These are phyloP conservation scores for Zea luxurians DNA, from an alignment of 176 grass and related monocot genomes.

Conservation along the genomic window DNA sequence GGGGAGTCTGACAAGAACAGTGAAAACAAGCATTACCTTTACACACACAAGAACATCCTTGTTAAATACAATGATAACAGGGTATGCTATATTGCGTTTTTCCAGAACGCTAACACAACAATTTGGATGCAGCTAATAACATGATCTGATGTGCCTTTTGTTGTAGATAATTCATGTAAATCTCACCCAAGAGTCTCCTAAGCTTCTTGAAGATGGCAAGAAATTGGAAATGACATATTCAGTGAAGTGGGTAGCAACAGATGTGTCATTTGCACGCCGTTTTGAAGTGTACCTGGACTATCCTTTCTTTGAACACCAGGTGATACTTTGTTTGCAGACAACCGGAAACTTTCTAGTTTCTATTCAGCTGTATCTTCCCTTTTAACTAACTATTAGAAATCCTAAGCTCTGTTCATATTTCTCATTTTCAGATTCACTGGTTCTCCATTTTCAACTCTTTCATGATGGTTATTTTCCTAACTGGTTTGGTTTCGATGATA, in stretches of 20 bases:
- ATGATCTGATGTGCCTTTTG: conserved; percentile 18
- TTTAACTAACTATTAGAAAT: conserved; percentile 31
- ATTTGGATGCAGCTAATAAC: conserved; percentile 26
- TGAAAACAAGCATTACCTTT: conserved; percentile 90
- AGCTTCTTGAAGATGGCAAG: conserved; percentile 80
- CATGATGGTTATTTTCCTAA: conserved; percentile 99
- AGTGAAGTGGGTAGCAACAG: conserved; percentile 76
- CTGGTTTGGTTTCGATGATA: conserved; percentile 96
- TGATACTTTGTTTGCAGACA: conserved; percentile 35
- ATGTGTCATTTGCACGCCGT: conserved; percentile 82
- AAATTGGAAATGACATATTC: conserved; percentile 85
- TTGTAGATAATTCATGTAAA: conserved; percentile 98
- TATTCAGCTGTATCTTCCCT: conserved; percentile 22
- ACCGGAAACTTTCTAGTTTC: not conserved
- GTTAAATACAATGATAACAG: conserved; percentile 76
- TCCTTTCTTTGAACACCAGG: conserved; percentile 99
- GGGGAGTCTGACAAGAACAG: conserved; percentile 87
- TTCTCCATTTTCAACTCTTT: conserved; percentile 99
- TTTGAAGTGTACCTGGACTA: conserved; percentile 99
- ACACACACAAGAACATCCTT: conserved; percentile 87
- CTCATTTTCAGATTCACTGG: conserved; percentile 88
- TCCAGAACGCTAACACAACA: not conserved
- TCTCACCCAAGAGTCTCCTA: conserved; percentile 93
- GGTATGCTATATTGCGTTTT: conserved; percentile 42
- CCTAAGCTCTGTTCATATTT: conserved; percentile 29